phyloP scores from a whole-genome alignment of 352 stramenopile genomes.

The Phytophthora quininea region DNA sequence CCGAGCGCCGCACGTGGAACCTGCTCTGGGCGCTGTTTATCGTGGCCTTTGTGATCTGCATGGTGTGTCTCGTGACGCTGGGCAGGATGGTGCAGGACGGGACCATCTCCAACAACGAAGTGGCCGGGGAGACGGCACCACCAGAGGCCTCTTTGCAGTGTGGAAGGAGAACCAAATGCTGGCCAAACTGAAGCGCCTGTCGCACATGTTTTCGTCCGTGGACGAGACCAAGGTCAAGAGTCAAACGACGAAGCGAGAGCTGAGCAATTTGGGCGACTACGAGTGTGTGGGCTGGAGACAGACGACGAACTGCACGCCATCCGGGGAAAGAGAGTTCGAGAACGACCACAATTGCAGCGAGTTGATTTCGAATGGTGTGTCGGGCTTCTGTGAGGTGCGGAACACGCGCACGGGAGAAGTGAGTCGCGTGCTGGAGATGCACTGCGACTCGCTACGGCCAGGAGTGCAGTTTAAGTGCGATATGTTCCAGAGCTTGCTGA shows the following conservation, averaged over 20 bases:
- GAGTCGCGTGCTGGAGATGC: conserved; percentile 60
- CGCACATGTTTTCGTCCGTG: conserved; percentile 45
- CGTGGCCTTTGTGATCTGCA: conserved; percentile 48
- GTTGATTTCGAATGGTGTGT: conserved; percentile 41
- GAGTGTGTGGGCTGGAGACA: conserved; percentile 67
- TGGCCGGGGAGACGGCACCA: conserved; percentile 34
- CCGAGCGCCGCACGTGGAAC: conserved; percentile 45
- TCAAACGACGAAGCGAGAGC: conserved; percentile 17
- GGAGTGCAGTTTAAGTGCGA: conserved; percentile 57
- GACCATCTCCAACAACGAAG: conserved; percentile 48
- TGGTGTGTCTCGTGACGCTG: conserved; percentile 59
- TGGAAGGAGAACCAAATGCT: conserved; percentile 53
- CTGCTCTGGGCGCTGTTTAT: conserved; percentile 55
- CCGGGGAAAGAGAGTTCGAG: conserved; percentile 37
- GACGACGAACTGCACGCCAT: conserved; percentile 55
- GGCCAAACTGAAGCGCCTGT: conserved; percentile 44
- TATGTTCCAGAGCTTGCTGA: conserved; percentile 62
- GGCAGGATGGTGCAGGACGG: conserved; percentile 54
- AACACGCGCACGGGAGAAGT: conserved; percentile 44
- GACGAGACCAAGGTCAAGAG: conserved; percentile 28
- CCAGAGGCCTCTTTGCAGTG: conserved; percentile 37
- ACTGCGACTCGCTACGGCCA: conserved; percentile 61
- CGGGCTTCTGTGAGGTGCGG: conserved; percentile 65
- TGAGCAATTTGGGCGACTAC: conserved; percentile 51
- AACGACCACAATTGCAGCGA: conserved; percentile 53